phyloP scores from a whole-genome alignment of 176 grass and related monocot genomes.

The Metroxylon sagu region DNA sequence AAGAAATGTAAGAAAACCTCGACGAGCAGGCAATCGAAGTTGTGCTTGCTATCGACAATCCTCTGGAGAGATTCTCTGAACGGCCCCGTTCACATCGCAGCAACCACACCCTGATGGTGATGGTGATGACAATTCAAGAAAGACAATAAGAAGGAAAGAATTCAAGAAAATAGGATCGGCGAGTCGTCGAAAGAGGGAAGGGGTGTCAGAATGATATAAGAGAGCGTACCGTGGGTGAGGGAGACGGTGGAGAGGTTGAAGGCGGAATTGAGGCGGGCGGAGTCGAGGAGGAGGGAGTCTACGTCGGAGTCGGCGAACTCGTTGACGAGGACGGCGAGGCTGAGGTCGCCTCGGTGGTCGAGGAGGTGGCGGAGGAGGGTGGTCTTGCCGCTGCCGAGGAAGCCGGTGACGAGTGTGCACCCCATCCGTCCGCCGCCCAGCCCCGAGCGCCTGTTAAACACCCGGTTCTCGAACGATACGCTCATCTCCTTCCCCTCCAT shows the following conservation, averaged over 20 bases:
- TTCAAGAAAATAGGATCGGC: no score
- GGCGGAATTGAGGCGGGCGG: slow-evolving; percentile 10
- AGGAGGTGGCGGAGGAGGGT: slow-evolving; percentile 12
- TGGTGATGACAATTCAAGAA: no score
- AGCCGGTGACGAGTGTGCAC: slow-evolving; percentile 11
- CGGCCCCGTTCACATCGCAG: slow-evolving; percentile 4
- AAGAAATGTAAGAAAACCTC: slow-evolving; percentile 3
- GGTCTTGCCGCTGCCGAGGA: slow-evolving; percentile 14
- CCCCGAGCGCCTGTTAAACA: slow-evolving; percentile 12
- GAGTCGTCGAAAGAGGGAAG: no score
- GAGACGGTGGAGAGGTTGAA: slow-evolving; percentile 12
- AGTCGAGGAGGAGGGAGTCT: slow-evolving; percentile 12
- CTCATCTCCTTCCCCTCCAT: slow-evolving; percentile 17
- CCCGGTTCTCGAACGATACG: not conserved
- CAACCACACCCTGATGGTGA: slow-evolving; percentile 9
- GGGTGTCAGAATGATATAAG: not conserved
- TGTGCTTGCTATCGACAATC: slow-evolving; percentile 19
- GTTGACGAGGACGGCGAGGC: slow-evolving; percentile 12
- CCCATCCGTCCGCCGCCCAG: slow-evolving; percentile 12
- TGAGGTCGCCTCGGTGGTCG: slow-evolving; percentile 6
- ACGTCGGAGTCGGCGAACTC: slow-evolving; percentile 16
- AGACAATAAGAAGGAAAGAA: no score
- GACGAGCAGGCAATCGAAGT: slow-evolving; percentile 15
- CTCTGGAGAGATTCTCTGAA: slow-evolving; percentile 14
- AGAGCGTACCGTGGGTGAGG: slow-evolving; percentile 8